Percentiles rank a stretch among this genome's conserved stretches.
Evolutionary conservation across 169 alveolate species (phyloP).

Genomic region (Babesia bigemina): DNA sequence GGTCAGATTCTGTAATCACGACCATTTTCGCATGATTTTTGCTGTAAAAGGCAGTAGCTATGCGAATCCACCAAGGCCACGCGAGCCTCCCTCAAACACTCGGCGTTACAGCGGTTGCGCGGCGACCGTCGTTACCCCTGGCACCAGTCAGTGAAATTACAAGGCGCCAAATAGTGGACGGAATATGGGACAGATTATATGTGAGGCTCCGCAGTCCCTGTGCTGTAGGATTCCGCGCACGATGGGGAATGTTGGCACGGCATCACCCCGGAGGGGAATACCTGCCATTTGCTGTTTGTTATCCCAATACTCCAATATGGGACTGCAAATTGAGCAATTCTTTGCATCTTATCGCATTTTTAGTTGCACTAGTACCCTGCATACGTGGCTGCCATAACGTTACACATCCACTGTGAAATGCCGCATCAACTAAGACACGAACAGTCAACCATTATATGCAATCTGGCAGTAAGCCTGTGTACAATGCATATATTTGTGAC

Average conservation of each 20-base stretch:
- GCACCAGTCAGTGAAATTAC: background rate
- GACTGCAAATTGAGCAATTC: too few relatives aligned
- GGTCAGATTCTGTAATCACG: constrained; percentile 52
- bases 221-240: background rate
- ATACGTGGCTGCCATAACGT: too few relatives aligned
- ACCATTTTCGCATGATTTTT: constrained; percentile 33
- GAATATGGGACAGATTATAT: background rate
- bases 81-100: constrained; percentile 3
- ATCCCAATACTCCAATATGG: too few relatives aligned
- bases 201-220: background rate
- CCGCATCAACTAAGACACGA: too few relatives aligned
- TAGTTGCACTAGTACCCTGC: too few relatives aligned
- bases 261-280: too few relatives aligned
- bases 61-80: constrained; percentile 5
- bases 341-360: too few relatives aligned
- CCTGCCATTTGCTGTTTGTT: too few relatives aligned
- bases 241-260: background rate
- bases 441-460: too few relatives aligned
- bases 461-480: too few relatives aligned
- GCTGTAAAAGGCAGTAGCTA: background rate
- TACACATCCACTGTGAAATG: too few relatives aligned
- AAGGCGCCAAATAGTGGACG: background rate
- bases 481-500: too few relatives aligned
- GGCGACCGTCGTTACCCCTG: background rate
- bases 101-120: background rate